Base-by-base conservation (phyloP, 192 early-diverging fungal genomes). In the Backusella tuberculispora region DNA sequence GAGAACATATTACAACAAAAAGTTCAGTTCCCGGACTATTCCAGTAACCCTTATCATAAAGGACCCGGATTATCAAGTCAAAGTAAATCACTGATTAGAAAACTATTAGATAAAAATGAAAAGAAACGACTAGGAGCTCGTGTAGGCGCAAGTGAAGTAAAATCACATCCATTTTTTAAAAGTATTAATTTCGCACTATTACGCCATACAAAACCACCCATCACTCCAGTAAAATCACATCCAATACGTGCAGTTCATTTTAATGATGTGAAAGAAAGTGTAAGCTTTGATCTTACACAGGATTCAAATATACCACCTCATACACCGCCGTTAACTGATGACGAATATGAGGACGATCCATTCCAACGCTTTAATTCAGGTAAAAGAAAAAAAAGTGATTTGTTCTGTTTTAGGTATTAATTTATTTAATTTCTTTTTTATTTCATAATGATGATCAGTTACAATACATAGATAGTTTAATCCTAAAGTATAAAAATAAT, bases 141-240 rank as follows among this genome's bases (percentile, higher is more conserved):
- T 10, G 91, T 94, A 0, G 98, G 98, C 8, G 98, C 97, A 0
- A 87, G 92, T 7, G 97, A 99, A 78, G 90, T 99, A 46, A 99
- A 99, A 82, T 81, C 83, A 37, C 96, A 99, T 75, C 80, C 90
- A 38, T 98, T 94, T 76, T 99, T 99, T 82, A 93, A 92, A 75
- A 88, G 83, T 66, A 88, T 95, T 29, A 94, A 95, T 47, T 99
- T 97, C 95, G 97, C 96, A 0, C 83, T 98, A 37, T 78, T 99
- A 69, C 85, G 96, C 46, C 91, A 98, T 85, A 80, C 86, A 71
- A 42, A 66, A 38, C 96, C 96, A 42, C 96, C 96, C 8, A 96
- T 98, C 68, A 81, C 95, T 44, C 95, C 95, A 1, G 50, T 73
- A 1, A 71, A 46, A 15, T 41, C 66, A 8, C 73, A 68, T 26